Evolutionary conservation across 306 rosid species (phyloP).

Genomic region (Cicer cuneatum): DNA sequence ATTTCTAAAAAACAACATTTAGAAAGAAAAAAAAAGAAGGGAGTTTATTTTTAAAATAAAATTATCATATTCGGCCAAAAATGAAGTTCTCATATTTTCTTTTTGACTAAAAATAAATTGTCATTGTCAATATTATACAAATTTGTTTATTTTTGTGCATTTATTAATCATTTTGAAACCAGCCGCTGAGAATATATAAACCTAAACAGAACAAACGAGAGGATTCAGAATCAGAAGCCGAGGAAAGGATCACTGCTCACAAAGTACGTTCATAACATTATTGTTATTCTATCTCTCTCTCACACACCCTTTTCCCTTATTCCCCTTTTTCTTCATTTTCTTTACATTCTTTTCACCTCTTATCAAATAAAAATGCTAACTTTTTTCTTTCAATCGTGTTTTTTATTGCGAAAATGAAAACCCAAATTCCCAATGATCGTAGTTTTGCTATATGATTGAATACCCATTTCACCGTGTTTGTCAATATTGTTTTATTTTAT

Average conservation of each 20-base stretch:
- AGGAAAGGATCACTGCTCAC: background rate
- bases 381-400: background rate
- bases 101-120: too few relatives aligned
- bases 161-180: too few relatives aligned
- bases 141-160: too few relatives aligned
- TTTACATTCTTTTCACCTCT: background rate
- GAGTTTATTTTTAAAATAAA: too few relatives aligned
- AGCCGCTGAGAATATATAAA: background rate
- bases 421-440: background rate
- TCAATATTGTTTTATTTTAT: background rate
- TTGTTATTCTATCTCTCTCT: background rate
- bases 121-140: too few relatives aligned
- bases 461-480: background rate
- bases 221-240: background rate
- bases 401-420: background rate
- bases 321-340: background rate
- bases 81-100: too few relatives aligned
- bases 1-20: too few relatives aligned
- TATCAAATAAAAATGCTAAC: background rate
- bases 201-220: background rate
- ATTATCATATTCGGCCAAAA: too few relatives aligned
- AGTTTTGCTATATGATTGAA: background rate
- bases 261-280: slow-evolving; percentile 5
- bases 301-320: background rate
- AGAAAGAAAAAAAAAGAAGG: too few relatives aligned